A percentile compares a stretch with the other conserved stretches of the same genome.
Conservation (phyloP, 73 alveolate species). For the Urostyla sp. region DNA sequence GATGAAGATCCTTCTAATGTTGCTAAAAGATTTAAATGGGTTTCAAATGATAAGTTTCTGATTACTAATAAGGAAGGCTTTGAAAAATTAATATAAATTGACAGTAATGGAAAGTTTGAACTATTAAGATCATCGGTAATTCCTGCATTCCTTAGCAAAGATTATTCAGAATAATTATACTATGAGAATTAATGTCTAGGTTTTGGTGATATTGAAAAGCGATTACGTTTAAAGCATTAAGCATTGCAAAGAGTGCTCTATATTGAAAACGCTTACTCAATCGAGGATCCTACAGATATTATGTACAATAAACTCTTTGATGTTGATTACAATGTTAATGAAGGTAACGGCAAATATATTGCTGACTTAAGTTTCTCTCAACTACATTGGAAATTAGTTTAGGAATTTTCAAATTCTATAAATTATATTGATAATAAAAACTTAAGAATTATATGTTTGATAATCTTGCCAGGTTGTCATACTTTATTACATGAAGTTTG, state of each 20-base stretch:
- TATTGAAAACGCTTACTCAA: background rate
- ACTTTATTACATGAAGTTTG: constrained; percentile 27
- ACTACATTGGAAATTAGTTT: constrained; percentile 29
- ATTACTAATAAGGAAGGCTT: constrained; percentile 6
- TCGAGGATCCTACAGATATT: no score
- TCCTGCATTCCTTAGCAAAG: background rate
- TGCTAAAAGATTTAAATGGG: constrained; percentile 33
- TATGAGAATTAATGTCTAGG: background rate
- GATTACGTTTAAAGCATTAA: constrained; percentile 28
- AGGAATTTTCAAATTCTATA: background rate
- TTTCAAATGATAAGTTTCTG: constrained; percentile 3
- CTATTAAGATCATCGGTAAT: constrained; percentile 11
- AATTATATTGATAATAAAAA: background rate
- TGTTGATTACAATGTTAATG: constrained; percentile 34
- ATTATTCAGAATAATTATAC: background rate
- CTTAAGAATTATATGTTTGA: background rate
- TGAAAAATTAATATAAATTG: background rate
- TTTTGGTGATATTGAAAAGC: background rate
- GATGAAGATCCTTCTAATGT: background rate
- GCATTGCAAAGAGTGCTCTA: background rate
- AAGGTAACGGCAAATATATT: constrained; percentile 6
- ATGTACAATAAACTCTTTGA: constrained; percentile 14
- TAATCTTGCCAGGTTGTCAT: constrained; percentile 42
- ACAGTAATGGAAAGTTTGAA: background rate
- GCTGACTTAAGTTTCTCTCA: constrained; percentile 51